Evolutionary conservation across 1,139 yeast genomes (phyloP).

Genomic region (Groenewaldozyma sp.): DNA sequence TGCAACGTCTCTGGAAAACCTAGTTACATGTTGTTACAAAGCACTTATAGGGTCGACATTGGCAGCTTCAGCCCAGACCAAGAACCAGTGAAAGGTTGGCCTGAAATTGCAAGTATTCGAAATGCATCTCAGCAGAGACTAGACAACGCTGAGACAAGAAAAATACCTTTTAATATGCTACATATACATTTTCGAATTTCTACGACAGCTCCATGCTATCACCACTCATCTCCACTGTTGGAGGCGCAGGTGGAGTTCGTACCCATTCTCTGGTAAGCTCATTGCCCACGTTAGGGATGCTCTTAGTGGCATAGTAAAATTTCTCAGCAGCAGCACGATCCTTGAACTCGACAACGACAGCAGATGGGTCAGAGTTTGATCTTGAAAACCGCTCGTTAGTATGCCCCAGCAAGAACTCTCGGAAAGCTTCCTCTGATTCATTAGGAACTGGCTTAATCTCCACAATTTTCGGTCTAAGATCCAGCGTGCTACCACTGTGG

Average conservation of each 20-base stretch:
- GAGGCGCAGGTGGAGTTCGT: conserved; percentile 5
- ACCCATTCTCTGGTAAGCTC: conserved; percentile 27
- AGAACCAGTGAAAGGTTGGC: too few species aligned
- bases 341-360: conserved; percentile 30
- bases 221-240: not conserved
- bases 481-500: conserved; percentile 25
- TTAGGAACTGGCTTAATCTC: conserved; percentile 25
- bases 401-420: conserved; percentile 20
- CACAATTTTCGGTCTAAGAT: conserved; percentile 33
- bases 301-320: conserved; percentile 23
- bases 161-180: too few species aligned
- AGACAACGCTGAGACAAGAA: too few species aligned
- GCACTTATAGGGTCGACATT: too few species aligned
- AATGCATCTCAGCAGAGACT: too few species aligned
- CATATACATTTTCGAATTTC: too few species aligned
- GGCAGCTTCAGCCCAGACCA: too few species aligned
- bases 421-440: conserved; percentile 28
- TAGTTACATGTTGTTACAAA: too few species aligned
- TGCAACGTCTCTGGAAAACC: too few species aligned
- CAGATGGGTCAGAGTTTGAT: conserved; percentile 13
- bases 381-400: conserved; percentile 11
- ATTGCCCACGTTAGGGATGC: conserved; percentile 26
- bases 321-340: conserved; percentile 36
- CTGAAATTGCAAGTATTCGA: too few species aligned
- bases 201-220: conserved; percentile 2